Conservation (phyloP, 139 green algal genomes). For the Micractinium conductrix region DNA sequence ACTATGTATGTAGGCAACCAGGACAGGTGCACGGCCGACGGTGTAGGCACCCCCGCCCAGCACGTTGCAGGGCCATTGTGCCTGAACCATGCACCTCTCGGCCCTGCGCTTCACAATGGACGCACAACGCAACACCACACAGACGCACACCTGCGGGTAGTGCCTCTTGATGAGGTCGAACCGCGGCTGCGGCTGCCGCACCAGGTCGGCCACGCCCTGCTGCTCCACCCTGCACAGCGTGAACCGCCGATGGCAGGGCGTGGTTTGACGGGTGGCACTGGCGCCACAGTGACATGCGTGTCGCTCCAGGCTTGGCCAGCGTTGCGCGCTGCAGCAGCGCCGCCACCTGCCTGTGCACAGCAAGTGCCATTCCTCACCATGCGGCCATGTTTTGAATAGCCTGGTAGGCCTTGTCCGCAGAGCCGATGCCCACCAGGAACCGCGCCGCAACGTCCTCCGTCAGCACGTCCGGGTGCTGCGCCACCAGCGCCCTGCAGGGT, state of each 20-base stretch:
- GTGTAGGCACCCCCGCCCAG: too few species aligned
- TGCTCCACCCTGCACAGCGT: neutral
- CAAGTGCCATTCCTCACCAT: too few species aligned
- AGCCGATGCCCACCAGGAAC: slow-evolving; percentile 21
- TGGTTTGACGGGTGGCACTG: neutral
- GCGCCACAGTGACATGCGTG: neutral
- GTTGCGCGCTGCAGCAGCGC: too few species aligned
- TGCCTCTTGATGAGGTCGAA: slow-evolving; percentile 29
- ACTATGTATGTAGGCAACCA: too few species aligned
- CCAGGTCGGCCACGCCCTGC: slow-evolving; percentile 24
- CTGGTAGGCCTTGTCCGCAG: slow-evolving; percentile 14
- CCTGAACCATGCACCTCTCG: too few species aligned
- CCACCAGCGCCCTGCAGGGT: neutral
- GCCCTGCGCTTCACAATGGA: too few species aligned
- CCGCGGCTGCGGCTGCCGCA: slow-evolving; percentile 22
- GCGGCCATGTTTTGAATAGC: slow-evolving; percentile 4
- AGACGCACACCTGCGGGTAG: slow-evolving; percentile 34
- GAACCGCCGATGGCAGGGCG: neutral
- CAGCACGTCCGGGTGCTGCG: neutral
- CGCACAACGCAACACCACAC: too few species aligned
- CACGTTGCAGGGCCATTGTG: too few species aligned
- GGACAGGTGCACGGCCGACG: too few species aligned
- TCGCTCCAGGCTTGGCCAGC: too few species aligned
- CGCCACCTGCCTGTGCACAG: too few species aligned
- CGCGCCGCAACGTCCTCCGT: neutral